Evolutionary conservation across 441 rosid genomes (phyloP).

Genomic region (Breynia disticha): DNA sequence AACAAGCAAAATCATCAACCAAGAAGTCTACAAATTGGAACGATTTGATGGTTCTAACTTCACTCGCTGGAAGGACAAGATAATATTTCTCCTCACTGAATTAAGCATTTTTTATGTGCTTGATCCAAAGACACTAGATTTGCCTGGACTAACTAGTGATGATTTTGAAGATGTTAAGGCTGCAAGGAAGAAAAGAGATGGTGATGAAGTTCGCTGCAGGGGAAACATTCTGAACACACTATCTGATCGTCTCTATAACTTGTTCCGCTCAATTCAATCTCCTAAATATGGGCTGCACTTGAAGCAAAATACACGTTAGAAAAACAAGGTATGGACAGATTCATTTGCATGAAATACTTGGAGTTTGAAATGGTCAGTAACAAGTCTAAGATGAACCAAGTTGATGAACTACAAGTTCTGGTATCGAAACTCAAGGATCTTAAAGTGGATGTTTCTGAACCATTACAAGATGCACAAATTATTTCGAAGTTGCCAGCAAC

Average conservation of each 20-base stretch:
- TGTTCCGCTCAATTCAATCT: not conserved
- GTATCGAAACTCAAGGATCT: not conserved
- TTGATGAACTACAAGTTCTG: not conserved
- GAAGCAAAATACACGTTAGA: not conserved
- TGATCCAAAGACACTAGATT: not conserved
- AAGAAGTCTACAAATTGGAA: no score
- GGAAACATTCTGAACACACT: not conserved
- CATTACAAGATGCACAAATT: not conserved
- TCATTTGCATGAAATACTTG: not conserved
- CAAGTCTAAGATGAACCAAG: not conserved
- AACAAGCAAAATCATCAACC: no score
- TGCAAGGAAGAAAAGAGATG: not conserved
- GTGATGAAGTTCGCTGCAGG: not conserved
- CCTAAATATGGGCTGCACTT: not conserved
- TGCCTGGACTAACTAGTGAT: no score
- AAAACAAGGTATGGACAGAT: not conserved
- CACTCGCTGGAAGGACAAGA: not conserved
- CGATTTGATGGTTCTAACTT: slow-evolving; percentile 4
- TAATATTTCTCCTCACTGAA: not conserved
- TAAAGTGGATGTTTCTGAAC: not conserved
- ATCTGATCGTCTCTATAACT: not conserved
- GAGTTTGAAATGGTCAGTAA: no score
- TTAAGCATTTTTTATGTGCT: not conserved
- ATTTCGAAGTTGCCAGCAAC: not conserved
- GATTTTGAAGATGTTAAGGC: not conserved